Evolutionary conservation across 495 filamentous ascomycete species (phyloP).

Genomic region (Xylaria nigripes): DNA sequence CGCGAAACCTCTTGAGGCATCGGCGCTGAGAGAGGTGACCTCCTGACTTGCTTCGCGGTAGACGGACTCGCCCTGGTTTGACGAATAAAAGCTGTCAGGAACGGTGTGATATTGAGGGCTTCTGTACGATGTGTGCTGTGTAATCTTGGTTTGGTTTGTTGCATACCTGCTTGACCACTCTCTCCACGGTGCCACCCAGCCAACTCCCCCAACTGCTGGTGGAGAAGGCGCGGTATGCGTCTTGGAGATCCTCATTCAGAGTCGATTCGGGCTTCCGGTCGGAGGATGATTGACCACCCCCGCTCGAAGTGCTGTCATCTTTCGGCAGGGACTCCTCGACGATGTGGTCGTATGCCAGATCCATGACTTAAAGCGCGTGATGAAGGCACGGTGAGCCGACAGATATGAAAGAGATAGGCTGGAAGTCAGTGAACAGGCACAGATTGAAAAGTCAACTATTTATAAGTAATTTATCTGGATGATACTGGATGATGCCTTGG

Average conservation of each 20-base stretch:
- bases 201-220: slow-evolving; percentile 81
- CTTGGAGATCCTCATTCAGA: slow-evolving; percentile 83
- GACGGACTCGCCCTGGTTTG: slow-evolving; percentile 64
- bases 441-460: neutral
- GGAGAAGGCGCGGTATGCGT: slow-evolving; percentile 90
- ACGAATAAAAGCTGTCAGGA: slow-evolving; percentile 5
- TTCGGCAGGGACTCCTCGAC: slow-evolving; percentile 70
- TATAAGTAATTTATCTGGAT: neutral
- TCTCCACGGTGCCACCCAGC: slow-evolving; percentile 82
- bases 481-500: neutral
- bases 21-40: slow-evolving; percentile 64
- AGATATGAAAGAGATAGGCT: neutral
- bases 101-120: neutral
- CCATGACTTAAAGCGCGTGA: slow-evolving; percentile 50
- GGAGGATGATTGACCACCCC: slow-evolving; percentile 23
- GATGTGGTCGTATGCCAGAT: slow-evolving; percentile 95
- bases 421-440: neutral
- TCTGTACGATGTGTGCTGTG: neutral
- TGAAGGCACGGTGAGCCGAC: slow-evolving; percentile 1
- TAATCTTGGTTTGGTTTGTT: neutral
- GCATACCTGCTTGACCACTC: slow-evolving; percentile 75
- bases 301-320: slow-evolving; percentile 36
- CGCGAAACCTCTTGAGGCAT: slow-evolving; percentile 76
- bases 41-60: slow-evolving; percentile 79
- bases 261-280: slow-evolving; percentile 44